Base-by-base conservation (phyloP, 2,329 filamentous ascomycete genomes). In the Epichloe coenophiala region DNA sequence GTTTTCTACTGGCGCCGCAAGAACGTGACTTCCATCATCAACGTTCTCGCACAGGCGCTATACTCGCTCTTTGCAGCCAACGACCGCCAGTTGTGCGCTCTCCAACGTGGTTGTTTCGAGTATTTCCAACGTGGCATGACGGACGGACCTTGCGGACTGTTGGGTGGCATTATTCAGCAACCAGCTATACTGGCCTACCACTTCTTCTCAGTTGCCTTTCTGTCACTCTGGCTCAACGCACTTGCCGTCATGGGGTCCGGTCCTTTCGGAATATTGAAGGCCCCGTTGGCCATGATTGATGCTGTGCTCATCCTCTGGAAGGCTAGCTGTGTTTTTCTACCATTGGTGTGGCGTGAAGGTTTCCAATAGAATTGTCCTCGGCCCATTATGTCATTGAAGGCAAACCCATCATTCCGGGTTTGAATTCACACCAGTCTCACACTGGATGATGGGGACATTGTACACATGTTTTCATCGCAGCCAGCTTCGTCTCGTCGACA, bases 1-100 rank as follows among this genome's bases (percentile, higher is more conserved):
- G 66, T 73, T 15, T 93, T 97, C 70, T 89, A 97, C 75, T 95
- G 88, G 87, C 74, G 75, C 58, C 81, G 93, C 61, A 97, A 97
- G 72, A 72, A 75, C 56, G 74, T 89, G 47, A 88, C 87, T 0
- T 81, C 81, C 49, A 90, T 95, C 58, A 93, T 98, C 75, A 98
- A 98, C 68, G 95, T 97, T 59, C 81, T 98, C n/a, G 91, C 93
- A 1, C 87, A 93, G 73, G 90, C 93, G 0, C 77, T 98, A 1
- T 98, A 98, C 71, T 75, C 78, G 35, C 79, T 98, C 12, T 98
- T 97, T 64, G 88, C 91, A 15, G 93, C 91, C 47, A 75, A 94
- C 64, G 84, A 87, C 66, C 68, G 74, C 43, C 79, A 90, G 62
- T 80, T 97, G 48, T 80, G 79, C 56, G 82, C 86, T 50, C 80